Evolutionary conservation across 345 rosid species (phyloP).

Genomic region (Pseudoturritis turrita): DNA sequence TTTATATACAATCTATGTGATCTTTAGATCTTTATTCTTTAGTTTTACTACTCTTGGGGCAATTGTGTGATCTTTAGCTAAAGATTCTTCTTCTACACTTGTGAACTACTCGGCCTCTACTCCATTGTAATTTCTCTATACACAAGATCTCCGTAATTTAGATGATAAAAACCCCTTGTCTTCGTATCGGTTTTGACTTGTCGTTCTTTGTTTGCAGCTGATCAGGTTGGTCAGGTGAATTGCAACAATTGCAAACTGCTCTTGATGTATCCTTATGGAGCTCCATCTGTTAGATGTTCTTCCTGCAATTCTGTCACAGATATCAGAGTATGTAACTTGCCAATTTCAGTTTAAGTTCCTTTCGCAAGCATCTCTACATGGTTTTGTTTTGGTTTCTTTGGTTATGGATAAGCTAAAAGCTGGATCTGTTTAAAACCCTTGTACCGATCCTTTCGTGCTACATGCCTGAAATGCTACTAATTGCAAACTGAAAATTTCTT

Average conservation of each 20-base stretch:
- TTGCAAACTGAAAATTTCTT: not conserved
- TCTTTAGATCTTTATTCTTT: not conserved
- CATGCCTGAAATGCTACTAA: not conserved
- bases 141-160: not conserved
- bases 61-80: not conserved
- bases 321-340: constrained; percentile 50
- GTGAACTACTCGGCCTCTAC: not conserved
- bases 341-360: not conserved
- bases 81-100: not conserved
- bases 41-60: not conserved
- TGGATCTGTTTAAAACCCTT: not conserved
- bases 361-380: not conserved
- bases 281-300: constrained; percentile 77
- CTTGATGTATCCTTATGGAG: constrained; percentile 82
- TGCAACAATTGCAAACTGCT: constrained; percentile 56
- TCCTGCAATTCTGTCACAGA: constrained; percentile 69
- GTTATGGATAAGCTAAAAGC: not conserved
- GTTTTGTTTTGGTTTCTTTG: not conserved
- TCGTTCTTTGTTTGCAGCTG: constrained; percentile 43
- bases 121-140: not conserved
- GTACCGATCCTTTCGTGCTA: not conserved
- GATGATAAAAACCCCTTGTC: not conserved
- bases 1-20: not conserved
- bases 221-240: constrained; percentile 68
- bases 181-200: not conserved